Percentiles rank a stretch among this genome's conserved stretches.
Conservation (phyloP, 345 rosid species). For the Luvunga scandens region DNA sequence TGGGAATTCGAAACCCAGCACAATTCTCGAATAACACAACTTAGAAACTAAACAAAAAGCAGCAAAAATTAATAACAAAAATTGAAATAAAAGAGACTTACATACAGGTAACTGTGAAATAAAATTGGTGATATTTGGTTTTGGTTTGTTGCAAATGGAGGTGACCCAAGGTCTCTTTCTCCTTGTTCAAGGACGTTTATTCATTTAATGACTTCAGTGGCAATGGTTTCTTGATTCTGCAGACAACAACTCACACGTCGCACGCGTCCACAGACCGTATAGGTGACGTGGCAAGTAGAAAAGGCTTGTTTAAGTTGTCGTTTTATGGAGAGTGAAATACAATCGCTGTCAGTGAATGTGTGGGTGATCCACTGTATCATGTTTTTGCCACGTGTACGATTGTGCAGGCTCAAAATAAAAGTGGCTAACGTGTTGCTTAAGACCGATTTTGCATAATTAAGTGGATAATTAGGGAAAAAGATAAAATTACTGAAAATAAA, state of each 20-base stretch:
- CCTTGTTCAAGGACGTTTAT: neutral
- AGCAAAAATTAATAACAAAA: neutral
- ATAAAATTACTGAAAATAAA: neutral
- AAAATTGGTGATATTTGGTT: constrained; percentile 13
- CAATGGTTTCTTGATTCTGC: constrained; percentile 17
- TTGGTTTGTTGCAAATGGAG: neutral
- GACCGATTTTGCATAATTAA: neutral
- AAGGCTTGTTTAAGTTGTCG: neutral
- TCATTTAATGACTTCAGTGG: neutral
- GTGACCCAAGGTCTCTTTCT: constrained; percentile 14
- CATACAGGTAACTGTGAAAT: neutral
- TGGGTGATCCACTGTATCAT: neutral
- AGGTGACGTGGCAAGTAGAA: neutral
- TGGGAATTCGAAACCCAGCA: neutral
- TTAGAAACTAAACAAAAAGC: neutral
- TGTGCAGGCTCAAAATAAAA: neutral
- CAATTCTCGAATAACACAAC: neutral
- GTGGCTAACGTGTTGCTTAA: neutral
- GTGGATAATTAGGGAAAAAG: neutral
- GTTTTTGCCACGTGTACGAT: neutral
- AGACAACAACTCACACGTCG: neutral
- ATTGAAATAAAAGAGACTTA: constrained; percentile 6
- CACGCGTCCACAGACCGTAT: constrained; percentile 16
- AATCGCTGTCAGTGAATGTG: neutral
- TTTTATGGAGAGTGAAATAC: neutral